Evolutionary conservation across 345 rosid genomes (phyloP).

Genomic region (Luvunga scandens): DNA sequence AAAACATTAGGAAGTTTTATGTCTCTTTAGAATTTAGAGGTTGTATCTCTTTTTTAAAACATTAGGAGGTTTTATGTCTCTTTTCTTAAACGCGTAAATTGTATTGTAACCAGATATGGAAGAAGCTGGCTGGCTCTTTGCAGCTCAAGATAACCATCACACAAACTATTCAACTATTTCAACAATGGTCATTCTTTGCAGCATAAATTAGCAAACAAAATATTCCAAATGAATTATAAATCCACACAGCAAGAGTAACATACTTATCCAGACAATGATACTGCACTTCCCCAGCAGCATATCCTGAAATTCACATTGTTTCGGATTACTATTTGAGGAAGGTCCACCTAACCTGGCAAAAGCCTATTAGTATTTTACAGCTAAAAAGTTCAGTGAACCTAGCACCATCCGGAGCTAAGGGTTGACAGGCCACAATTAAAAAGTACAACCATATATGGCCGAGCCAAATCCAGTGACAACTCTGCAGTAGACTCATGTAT

Average conservation of each 20-base stretch:
- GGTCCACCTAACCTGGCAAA: too few relatives aligned
- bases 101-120: background rate
- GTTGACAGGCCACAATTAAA: background rate
- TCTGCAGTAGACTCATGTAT: background rate
- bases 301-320: too few relatives aligned
- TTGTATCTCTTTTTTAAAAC: too few relatives aligned
- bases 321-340: too few relatives aligned
- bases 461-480: background rate
- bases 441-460: background rate
- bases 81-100: too few relatives aligned
- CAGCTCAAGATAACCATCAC: background rate
- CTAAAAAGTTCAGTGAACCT: background rate
- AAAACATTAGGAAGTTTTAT: too few relatives aligned
- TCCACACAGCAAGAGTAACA: background rate
- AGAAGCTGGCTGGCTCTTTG: background rate
- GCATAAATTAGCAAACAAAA: background rate
- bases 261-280: background rate
- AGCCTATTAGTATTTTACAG: background rate
- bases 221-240: background rate
- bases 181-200: background rate
- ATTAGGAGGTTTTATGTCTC: too few relatives aligned
- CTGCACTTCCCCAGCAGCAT: background rate
- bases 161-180: background rate
- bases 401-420: background rate
- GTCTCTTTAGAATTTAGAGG: too few relatives aligned